Conservation (phyloP, 2,329 filamentous ascomycete species). For the Colletotrichum eleusines region DNA sequence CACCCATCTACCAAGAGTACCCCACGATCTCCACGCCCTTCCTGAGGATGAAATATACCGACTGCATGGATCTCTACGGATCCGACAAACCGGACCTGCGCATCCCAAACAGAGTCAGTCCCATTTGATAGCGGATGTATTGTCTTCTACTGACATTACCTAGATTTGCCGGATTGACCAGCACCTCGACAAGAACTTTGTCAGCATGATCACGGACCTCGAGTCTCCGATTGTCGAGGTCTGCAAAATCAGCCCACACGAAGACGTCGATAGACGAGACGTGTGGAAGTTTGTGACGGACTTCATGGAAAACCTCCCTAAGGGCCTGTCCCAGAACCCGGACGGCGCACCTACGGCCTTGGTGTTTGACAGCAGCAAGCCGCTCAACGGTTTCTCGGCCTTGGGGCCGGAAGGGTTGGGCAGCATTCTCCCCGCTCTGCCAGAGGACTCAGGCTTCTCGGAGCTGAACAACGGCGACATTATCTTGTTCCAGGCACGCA, state of each 20-base stretch:
- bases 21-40: slow-evolving; percentile 58
- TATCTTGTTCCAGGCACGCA: slow-evolving; percentile 83
- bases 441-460: slow-evolving; percentile 45
- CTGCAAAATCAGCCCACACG: slow-evolving; percentile 73
- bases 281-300: slow-evolving; percentile 72
- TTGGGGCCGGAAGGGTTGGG: slow-evolving; percentile 65
- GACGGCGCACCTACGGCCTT: slow-evolving; percentile 86
- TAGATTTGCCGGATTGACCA: slow-evolving; percentile 76
- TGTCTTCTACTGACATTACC: slow-evolving; percentile 39
- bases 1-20: slow-evolving; percentile 40
- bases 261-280: slow-evolving; percentile 61
- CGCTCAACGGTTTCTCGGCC: slow-evolving; percentile 80
- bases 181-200: slow-evolving; percentile 72
- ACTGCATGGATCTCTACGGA: slow-evolving; percentile 84
- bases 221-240: slow-evolving; percentile 79
- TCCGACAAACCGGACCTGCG: slow-evolving; percentile 94
- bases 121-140: not conserved
- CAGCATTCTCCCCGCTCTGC: slow-evolving; percentile 49
- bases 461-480: slow-evolving; percentile 78
- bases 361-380: slow-evolving; percentile 78
- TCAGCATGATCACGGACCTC: slow-evolving; percentile 80
- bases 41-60: slow-evolving; percentile 74
- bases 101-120: slow-evolving; percentile 72
- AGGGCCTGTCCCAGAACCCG: slow-evolving; percentile 73
- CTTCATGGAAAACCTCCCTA: slow-evolving; percentile 77